These are phyloP conservation scores for Gaertneriomyces semiglobifer DNA, from an alignment of 192 early-diverging fungal species.

Conservation along the genomic window DNA sequence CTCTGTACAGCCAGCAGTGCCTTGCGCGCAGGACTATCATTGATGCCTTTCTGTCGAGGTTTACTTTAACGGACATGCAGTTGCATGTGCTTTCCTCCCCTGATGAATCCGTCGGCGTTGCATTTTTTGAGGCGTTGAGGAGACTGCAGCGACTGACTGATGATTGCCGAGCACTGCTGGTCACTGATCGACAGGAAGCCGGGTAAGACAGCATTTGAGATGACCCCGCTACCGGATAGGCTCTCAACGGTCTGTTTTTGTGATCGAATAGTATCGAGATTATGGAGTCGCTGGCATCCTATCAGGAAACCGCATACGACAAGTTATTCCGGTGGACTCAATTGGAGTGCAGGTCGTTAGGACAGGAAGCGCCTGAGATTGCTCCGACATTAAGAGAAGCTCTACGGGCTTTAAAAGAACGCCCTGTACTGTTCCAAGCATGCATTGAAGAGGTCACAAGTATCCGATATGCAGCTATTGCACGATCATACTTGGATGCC, in stretches of 20 bases:
- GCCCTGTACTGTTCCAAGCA: slow-evolving; percentile 71
- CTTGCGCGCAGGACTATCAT: slow-evolving; percentile 53
- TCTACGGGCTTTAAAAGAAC: slow-evolving; percentile 60
- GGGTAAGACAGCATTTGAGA: slow-evolving; percentile 46
- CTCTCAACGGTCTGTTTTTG: neutral
- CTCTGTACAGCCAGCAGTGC: slow-evolving; percentile 45
- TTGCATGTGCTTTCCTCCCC: slow-evolving; percentile 56
- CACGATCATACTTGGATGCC: slow-evolving; percentile 68
- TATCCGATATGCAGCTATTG: slow-evolving; percentile 63
- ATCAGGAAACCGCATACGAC: slow-evolving; percentile 72
- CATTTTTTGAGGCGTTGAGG: slow-evolving; percentile 70
- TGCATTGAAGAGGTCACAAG: slow-evolving; percentile 72
- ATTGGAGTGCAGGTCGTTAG: slow-evolving; percentile 61
- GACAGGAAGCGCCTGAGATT: slow-evolving; percentile 67
- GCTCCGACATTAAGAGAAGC: slow-evolving; percentile 60
- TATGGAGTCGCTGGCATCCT: slow-evolving; percentile 66
- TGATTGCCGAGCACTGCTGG: slow-evolving; percentile 70
- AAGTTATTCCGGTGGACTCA: slow-evolving; percentile 76
- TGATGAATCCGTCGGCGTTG: slow-evolving; percentile 44
- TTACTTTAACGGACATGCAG: slow-evolving; percentile 69
- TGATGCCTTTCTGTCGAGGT: slow-evolving; percentile 65
- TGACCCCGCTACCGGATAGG: too few species aligned
- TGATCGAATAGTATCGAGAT: slow-evolving; percentile 57
- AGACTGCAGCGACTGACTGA: slow-evolving; percentile 67
- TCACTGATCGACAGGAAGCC: slow-evolving; percentile 70